Conservation (phyloP, 2,329 filamentous ascomycete species). For the Aspergillus brasiliensis region DNA sequence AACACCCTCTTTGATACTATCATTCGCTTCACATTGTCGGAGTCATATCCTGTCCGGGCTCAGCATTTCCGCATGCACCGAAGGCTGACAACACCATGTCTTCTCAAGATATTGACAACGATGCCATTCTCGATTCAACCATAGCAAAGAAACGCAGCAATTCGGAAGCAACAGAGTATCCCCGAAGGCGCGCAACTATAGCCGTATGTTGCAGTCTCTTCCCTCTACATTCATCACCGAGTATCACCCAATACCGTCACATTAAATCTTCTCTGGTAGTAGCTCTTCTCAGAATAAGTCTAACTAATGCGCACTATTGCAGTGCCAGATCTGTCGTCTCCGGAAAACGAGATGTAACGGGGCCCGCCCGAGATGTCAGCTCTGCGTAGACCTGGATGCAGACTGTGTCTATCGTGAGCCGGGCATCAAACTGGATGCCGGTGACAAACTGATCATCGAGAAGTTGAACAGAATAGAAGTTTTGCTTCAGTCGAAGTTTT, state of each 20-base stretch:
- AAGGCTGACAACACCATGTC: conserved; percentile 18
- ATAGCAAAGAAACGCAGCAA: conserved; percentile 31
- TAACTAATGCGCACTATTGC: conserved; percentile 3
- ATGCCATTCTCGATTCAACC: conserved; percentile 13
- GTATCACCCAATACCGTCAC: not conserved
- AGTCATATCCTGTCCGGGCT: not conserved
- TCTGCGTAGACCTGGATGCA: conserved; percentile 78
- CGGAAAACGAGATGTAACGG: conserved; percentile 80
- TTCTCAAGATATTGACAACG: conserved; percentile 22
- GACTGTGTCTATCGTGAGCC: conserved; percentile 85
- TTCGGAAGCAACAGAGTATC: conserved; percentile 35
- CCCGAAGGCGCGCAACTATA: conserved; percentile 37
- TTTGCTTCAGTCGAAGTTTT: conserved; percentile 71
- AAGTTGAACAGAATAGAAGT: conserved; percentile 76
- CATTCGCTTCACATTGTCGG: not conserved
- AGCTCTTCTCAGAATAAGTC: no score
- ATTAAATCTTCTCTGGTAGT: no score
- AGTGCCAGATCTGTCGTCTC: conserved; percentile 82
- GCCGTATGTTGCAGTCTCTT: conserved; percentile 28
- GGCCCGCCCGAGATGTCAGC: conserved; percentile 78
- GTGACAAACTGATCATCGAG: conserved; percentile 82
- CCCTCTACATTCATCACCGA: not conserved
- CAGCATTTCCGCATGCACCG: not conserved
- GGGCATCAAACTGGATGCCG: conserved; percentile 82
- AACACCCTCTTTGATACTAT: not conserved